These are phyloP conservation scores for Aplosporella prunicola DNA, from an alignment of 2,329 filamentous ascomycete genomes.

Conservation along the genomic window DNA sequence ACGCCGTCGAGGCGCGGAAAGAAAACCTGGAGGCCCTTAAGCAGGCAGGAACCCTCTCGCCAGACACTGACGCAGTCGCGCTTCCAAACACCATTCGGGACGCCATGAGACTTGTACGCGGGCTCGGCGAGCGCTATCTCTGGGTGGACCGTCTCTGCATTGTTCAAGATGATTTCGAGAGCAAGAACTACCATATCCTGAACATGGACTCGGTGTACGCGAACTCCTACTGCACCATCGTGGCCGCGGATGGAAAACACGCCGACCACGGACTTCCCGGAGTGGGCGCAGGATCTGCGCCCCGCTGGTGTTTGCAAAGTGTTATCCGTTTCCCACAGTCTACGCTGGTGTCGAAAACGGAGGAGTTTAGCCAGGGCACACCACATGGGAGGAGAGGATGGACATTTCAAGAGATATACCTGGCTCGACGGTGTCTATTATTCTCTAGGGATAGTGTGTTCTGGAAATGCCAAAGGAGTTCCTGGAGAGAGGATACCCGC, in stretches of 20 bases:
- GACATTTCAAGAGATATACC: too few species aligned
- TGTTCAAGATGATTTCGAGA: conserved; percentile 2
- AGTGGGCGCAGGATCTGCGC: too few species aligned
- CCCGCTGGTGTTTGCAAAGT: too few species aligned
- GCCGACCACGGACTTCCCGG: too few species aligned
- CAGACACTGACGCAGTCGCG: neutral
- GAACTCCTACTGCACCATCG: conserved; percentile 6
- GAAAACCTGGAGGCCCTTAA: neutral
- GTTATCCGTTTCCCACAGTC: too few species aligned
- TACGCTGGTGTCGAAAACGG: too few species aligned
- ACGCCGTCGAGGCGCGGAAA: neutral
- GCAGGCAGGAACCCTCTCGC: neutral
- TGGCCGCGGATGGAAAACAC: neutral
- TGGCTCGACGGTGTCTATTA: too few species aligned
- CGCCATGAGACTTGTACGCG: neutral
- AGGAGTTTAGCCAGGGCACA: too few species aligned
- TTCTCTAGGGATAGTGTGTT: too few species aligned
- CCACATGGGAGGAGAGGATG: too few species aligned
- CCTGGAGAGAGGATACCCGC: too few species aligned
- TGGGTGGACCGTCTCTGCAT: conserved; percentile 12
- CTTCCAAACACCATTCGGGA: neutral
- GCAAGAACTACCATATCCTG: conserved; percentile 1
- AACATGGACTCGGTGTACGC: conserved; percentile 7
- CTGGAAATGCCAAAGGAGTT: too few species aligned
- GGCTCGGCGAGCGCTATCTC: conserved; percentile 1